A percentile compares a stretch with the other conserved stretches of the same genome.
Evolutionary conservation across 78 protist species (phyloP).

Genomic region (Acrasis kona): DNA sequence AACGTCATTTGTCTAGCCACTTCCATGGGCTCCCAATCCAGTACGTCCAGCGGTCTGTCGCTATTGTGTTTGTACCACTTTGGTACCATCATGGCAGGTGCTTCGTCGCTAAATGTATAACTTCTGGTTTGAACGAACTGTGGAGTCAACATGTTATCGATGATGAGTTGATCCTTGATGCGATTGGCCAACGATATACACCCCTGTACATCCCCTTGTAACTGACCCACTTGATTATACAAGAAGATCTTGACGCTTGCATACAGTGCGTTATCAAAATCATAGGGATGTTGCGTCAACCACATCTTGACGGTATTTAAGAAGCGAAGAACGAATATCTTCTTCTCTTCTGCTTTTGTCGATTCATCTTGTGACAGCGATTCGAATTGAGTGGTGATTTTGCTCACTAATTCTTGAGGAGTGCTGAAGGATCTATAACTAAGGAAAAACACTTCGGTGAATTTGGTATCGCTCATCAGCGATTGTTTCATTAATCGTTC

Average conservation of each 20-base stretch:
- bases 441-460: not conserved
- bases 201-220: too few species aligned
- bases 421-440: conserved; percentile 9
- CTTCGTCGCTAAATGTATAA: not conserved
- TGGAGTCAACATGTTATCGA: not conserved
- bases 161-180: not conserved
- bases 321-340: not conserved
- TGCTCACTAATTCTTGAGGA: not conserved
- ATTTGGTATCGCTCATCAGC: not conserved
- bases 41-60: not conserved
- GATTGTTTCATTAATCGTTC: not conserved
- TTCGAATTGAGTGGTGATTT: not conserved
- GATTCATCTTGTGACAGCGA: not conserved
- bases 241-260: not conserved
- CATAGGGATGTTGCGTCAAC: not conserved
- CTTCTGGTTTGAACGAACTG: not conserved
- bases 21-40: not conserved
- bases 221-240: not conserved
- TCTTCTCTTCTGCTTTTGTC: not conserved
- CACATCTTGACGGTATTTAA: not conserved
- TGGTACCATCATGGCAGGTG: not conserved
- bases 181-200: not conserved
- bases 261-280: not conserved
- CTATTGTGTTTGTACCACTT: not conserved
- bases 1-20: conserved; percentile 28